Evolutionary conservation across 1,139 yeast genomes (phyloP), one percentile per base, ranked within the genome.

Genomic region (Debaryomycetaceae sp.): DNA sequence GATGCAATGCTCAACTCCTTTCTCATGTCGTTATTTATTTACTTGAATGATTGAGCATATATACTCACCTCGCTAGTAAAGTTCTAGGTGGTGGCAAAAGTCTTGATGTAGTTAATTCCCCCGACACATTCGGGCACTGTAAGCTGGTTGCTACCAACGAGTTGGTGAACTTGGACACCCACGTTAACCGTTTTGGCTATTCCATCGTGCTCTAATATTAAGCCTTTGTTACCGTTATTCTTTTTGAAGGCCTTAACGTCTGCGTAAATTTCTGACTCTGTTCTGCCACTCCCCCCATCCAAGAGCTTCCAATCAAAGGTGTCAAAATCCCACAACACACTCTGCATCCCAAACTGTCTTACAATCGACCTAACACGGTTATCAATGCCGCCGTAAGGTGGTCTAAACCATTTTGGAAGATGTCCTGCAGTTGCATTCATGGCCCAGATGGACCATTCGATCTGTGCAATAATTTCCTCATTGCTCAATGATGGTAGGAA

Each of bases 401-500:
- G 99, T 49, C 99, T 75, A 63, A 87, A 91, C 86, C 93, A 93
- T 57, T 85, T 84, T 11, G 98, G 98, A n/a, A 87, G 62, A 56
- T 90, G 93, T 22, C 83, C 75, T 0, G 89, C 87, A 0, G 98
- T 90, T 3, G 97, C 97, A 66, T 93, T 90, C 95, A 90, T 88
- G 5, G 97, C 97, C 98, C 98, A 91, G 35, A 90, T 82, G 1
- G 95, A 85, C 99, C 98, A 91, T 65, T 91, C 84, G 40, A 91
- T 68, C 62, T 91, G 97, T 0, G 97, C 96, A 47, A 87, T 82
- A 20, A 91, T 80, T 50, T 88, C 79, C 62, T 88, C 93, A 60
- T 89, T 89, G 14, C 81, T 64, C 46, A 91, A 70, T 1, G 83
- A 67, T 1, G 98, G 97, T 49, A 91, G 72, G 55, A 84, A 87